A percentile compares a stretch with the other conserved stretches of the same genome.
Evolutionary conservation across 495 filamentous ascomycete species (phyloP).

Genomic region (Podospora bellae-mahoneyi): DNA sequence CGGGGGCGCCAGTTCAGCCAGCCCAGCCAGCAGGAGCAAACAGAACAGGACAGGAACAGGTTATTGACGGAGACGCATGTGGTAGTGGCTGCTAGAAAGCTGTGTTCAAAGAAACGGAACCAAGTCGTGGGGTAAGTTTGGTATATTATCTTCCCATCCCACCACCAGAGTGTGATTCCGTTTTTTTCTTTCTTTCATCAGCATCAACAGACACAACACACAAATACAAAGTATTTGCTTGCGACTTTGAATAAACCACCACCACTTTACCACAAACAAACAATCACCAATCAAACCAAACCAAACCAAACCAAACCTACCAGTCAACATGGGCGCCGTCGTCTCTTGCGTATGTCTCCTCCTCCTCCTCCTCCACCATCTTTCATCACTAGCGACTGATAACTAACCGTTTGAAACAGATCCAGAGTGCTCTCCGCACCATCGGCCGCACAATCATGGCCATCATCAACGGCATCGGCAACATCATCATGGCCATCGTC

Average conservation of each 20-base stretch:
- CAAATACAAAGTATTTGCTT: conserved; percentile 4
- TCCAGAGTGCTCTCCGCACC: conserved; percentile 71
- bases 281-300: conserved; percentile 22
- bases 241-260: conserved; percentile 4
- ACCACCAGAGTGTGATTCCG: neutral
- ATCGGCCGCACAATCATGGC: conserved; percentile 83
- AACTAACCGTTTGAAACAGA: conserved; percentile 48
- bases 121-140: neutral
- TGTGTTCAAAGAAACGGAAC: neutral
- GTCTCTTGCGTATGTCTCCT: conserved; percentile 80
- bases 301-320: conserved; percentile 28
- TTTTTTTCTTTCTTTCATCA: conserved; percentile 6
- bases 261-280: conserved; percentile 24
- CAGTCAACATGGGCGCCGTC: conserved; percentile 84
- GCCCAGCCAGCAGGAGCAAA: neutral
- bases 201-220: conserved; percentile 9
- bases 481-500: conserved; percentile 78
- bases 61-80: conserved; percentile 1
- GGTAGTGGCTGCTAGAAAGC: neutral
- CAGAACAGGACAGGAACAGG: neutral
- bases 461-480: conserved; percentile 68
- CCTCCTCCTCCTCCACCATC: neutral
- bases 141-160: neutral
- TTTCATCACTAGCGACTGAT: conserved; percentile 10
- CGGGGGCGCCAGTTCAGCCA: neutral